A percentile compares a stretch with the other conserved stretches of the same genome.
phyloP scores from a whole-genome alignment of 2,329 filamentous ascomycete genomes.

The Aspergillus brunneoviolaceus region DNA sequence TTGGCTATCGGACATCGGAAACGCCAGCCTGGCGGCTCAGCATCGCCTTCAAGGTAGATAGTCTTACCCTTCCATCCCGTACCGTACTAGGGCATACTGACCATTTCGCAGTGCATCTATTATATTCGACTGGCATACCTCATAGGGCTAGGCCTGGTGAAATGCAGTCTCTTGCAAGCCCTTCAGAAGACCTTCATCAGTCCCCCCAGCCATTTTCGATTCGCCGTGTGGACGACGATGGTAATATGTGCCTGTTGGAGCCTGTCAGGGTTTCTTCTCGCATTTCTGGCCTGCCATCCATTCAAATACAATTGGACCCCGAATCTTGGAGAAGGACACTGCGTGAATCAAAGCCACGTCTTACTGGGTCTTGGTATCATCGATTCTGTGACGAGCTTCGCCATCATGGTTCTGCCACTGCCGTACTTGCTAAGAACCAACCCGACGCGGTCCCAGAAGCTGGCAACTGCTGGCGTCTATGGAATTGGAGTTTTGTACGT shows the following conservation, averaged over 20 bases:
- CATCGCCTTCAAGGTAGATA: slow-evolving; percentile 4
- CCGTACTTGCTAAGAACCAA: neutral
- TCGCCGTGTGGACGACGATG: neutral
- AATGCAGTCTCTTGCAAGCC: slow-evolving; percentile 2
- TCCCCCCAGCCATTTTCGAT: neutral
- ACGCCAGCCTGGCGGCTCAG: slow-evolving; percentile 1
- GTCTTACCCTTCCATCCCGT: no score
- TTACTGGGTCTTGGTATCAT: slow-evolving; percentile 1
- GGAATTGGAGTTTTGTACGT: slow-evolving; percentile 3
- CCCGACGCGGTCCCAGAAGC: neutral
- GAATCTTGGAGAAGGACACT: neutral
- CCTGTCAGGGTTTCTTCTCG: neutral
- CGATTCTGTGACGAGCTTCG: slow-evolving; percentile 1
- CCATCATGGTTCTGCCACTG: neutral
- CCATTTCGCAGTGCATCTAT: neutral
- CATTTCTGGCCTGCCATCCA: slow-evolving; percentile 4
- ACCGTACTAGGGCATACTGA: neutral
- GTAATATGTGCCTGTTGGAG: slow-evolving; percentile 5
- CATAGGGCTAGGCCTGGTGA: slow-evolving; percentile 4
- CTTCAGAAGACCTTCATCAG: neutral
- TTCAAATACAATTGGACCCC: slow-evolving; percentile 9
- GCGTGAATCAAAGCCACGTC: slow-evolving; percentile 1
- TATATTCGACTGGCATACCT: slow-evolving; percentile 7
- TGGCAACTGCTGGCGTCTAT: neutral
- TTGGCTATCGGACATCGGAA: slow-evolving; percentile 2